Evolutionary conservation across 2,329 filamentous ascomycete genomes (phyloP).

Genomic region (Pestalotiopsis sp.): DNA sequence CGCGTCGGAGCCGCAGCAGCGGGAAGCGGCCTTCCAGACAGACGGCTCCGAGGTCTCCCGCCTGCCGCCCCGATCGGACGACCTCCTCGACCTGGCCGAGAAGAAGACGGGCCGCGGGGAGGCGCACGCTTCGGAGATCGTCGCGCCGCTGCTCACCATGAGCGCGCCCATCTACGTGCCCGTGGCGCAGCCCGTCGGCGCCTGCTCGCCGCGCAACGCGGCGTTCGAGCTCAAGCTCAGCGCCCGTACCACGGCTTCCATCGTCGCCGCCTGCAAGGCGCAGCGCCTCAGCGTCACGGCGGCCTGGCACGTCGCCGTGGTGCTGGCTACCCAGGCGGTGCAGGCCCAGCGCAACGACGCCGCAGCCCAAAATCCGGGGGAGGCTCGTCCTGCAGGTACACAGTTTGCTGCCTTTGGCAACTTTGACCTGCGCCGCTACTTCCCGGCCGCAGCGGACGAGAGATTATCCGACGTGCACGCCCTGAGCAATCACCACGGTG

Average conservation of each 20-base stretch:
- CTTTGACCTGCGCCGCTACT: slow-evolving; percentile 18
- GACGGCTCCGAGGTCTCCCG: slow-evolving; percentile 15
- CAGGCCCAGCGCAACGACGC: slow-evolving; percentile 13
- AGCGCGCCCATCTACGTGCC: slow-evolving; percentile 12
- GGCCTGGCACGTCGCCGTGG: slow-evolving; percentile 15
- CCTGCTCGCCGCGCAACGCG: slow-evolving; percentile 13
- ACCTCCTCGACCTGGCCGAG: slow-evolving; percentile 15
- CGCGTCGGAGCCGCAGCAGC: background rate
- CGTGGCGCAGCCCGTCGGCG: slow-evolving; percentile 7
- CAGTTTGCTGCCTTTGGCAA: slow-evolving; percentile 18
- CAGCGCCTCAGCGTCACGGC: slow-evolving; percentile 16
- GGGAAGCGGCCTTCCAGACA: background rate
- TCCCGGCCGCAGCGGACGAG: slow-evolving; percentile 5
- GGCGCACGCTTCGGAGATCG: slow-evolving; percentile 15
- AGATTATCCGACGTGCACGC: slow-evolving; percentile 1
- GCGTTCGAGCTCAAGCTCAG: slow-evolving; percentile 11
- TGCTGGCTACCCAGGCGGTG: slow-evolving; percentile 15
- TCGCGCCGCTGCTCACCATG: slow-evolving; percentile 14
- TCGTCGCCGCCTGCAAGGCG: slow-evolving; percentile 15
- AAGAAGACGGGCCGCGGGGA: slow-evolving; percentile 15
- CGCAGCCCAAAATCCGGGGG: background rate
- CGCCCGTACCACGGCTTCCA: slow-evolving; percentile 6
- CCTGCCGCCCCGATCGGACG: slow-evolving; percentile 16
- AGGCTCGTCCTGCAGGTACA: background rate
- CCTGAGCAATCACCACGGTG: slow-evolving; percentile 17